Percentiles rank a stretch among this genome's conserved stretches.
These are phyloP conservation scores for Suillus spraguei DNA, from an alignment of 768 basidiomycete genomes.

Conservation along the genomic window DNA sequence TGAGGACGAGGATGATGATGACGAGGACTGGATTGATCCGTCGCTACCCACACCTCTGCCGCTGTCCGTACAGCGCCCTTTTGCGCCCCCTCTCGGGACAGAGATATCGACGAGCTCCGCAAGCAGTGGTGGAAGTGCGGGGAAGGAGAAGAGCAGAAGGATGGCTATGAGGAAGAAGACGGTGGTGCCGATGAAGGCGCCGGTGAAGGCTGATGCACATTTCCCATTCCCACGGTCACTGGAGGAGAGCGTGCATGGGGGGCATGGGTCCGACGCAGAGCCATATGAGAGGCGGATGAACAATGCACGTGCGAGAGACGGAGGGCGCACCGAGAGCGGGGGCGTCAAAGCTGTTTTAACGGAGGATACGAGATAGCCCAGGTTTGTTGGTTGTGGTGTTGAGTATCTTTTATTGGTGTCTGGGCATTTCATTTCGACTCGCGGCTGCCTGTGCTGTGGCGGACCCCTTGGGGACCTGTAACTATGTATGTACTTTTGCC, in stretches of 20 bases:
- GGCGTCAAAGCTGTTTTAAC: conserved; percentile 77
- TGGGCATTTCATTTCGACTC: conserved; percentile 14
- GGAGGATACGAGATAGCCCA: conserved; percentile 30
- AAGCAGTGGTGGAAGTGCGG: conserved; percentile 25
- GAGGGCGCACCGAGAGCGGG: conserved; percentile 83
- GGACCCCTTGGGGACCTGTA: conserved; percentile 24
- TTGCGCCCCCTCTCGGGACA: conserved; percentile 31
- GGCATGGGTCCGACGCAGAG: conserved; percentile 19
- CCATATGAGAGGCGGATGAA: conserved; percentile 60
- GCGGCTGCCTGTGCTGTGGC: conserved; percentile 17
- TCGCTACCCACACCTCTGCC: conserved; percentile 46
- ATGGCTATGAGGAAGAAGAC: conserved; percentile 41
- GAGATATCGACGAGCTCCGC: conserved; percentile 31
- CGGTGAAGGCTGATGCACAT: conserved; percentile 38
- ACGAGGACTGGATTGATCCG: conserved; percentile 72
- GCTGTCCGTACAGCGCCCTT: conserved; percentile 23
- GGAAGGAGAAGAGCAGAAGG: conserved; percentile 29
- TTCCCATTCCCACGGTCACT: conserved; percentile 68
- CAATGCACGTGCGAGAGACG: conserved; percentile 72
- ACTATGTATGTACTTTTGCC: conserved; percentile 23
- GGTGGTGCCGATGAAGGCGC: conserved; percentile 39
- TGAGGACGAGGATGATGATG: conserved; percentile 40
- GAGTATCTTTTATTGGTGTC: conserved; percentile 14
- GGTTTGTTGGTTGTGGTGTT: conserved; percentile 20
- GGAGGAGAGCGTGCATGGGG: conserved; percentile 35